These are phyloP conservation scores for Boletus pseudopeckii DNA, from an alignment of 768 basidiomycete species.

Conservation along the genomic window DNA sequence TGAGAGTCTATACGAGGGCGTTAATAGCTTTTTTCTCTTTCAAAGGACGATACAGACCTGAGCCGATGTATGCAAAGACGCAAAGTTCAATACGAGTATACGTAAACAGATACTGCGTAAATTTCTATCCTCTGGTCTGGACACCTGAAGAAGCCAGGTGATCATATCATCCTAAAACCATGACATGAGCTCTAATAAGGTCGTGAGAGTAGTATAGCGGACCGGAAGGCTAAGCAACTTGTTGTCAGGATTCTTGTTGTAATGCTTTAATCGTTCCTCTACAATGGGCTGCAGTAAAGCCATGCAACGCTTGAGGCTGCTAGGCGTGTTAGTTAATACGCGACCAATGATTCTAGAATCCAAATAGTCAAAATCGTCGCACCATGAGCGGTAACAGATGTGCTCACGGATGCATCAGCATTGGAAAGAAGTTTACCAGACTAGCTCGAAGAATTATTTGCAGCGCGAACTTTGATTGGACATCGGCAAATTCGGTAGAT, in stretches of 20 bases:
- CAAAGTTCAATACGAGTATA: constrained; percentile 38
- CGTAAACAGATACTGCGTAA: constrained; percentile 30
- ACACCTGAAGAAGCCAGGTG: constrained; percentile 39
- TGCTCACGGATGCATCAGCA: constrained; percentile 33
- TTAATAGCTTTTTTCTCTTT: constrained; percentile 1
- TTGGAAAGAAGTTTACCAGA: constrained; percentile 35
- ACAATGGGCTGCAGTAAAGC: constrained; percentile 30
- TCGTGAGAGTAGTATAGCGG: constrained; percentile 6
- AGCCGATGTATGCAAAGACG: constrained; percentile 35
- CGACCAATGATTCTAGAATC: constrained; percentile 31
- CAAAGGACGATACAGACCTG: constrained; percentile 21
- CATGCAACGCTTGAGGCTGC: constrained; percentile 31
- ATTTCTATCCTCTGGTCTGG: constrained; percentile 26
- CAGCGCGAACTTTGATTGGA: constrained; percentile 34
- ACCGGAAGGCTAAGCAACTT: constrained; percentile 34
- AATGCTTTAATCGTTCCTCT: constrained; percentile 31
- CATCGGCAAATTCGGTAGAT: constrained; percentile 34
- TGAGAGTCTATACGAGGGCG: constrained; percentile 26
- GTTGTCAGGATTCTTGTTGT: constrained; percentile 21
- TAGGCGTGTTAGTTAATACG: constrained; percentile 32
- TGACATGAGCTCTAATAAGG: constrained; percentile 4
- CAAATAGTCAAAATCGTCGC: constrained; percentile 12
- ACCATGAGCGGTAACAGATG: constrained; percentile 1
- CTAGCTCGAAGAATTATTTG: constrained; percentile 31
- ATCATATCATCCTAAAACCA: constrained; percentile 36